These are phyloP conservation scores for Thamnidium elegans DNA, from an alignment of 192 early-diverging fungal species.

Conservation along the genomic window DNA sequence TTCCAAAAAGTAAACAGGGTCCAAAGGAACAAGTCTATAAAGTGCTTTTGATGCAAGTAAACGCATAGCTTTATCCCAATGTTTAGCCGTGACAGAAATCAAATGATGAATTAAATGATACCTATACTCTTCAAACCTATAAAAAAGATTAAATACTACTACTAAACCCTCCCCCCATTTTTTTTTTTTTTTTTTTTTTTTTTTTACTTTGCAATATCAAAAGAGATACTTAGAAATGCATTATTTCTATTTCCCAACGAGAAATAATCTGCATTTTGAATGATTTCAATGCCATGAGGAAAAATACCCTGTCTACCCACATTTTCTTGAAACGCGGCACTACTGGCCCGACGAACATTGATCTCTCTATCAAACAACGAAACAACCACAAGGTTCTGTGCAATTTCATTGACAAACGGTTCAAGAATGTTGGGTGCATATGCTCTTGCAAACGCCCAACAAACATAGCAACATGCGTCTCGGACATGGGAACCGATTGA, in stretches of 20 bases:
- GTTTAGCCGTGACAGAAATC: constrained; percentile 58
- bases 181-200: no score
- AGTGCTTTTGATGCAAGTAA: constrained; percentile 75
- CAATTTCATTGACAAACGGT: constrained; percentile 61
- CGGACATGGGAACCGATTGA: constrained; percentile 93
- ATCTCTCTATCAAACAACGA: constrained; percentile 92
- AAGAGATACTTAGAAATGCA: constrained; percentile 69
- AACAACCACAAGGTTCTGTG: constrained; percentile 73
- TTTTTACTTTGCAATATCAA: constrained; percentile 73
- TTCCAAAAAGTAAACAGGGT: constrained; percentile 50
- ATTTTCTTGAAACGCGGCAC: constrained; percentile 97
- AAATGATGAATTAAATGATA: constrained; percentile 72
- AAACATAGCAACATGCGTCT: constrained; percentile 95
- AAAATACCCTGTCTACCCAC: constrained; percentile 89
- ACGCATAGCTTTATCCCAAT: constrained; percentile 89
- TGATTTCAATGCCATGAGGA: constrained; percentile 90
- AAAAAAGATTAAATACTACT: background rate
- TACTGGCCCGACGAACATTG: constrained; percentile 87
- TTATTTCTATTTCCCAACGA: constrained; percentile 79
- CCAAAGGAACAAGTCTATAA: constrained; percentile 57
- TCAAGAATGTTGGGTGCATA: constrained; percentile 71
- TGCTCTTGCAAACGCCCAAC: constrained; percentile 95
- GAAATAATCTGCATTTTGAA: constrained; percentile 92
- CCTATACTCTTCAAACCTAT: constrained; percentile 75
- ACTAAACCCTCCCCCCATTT: no score